Base-by-base conservation (phyloP, 2,329 filamentous ascomycete species). In the Cercospora berteroae region DNA sequence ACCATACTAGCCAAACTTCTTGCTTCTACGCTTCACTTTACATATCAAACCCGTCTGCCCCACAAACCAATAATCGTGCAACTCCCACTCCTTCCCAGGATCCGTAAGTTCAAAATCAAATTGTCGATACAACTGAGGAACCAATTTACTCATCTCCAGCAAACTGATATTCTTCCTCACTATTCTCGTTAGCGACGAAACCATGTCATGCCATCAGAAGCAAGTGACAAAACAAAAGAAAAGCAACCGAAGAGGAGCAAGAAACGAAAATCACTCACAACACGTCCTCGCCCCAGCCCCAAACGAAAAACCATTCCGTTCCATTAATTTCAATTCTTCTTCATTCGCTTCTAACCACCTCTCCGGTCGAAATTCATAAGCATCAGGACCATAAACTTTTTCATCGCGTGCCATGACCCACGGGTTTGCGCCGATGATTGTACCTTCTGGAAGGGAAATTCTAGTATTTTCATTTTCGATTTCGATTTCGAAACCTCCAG, bases 281-380 rank as follows among this genome's bases (percentile, higher is more conserved):
- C 68, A 71, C 13, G 59, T 67, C 50, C 70, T 61, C 20, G 64
- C 64, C 9, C 70, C 70, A 27, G 55, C 63, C n/a, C 70, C 70
- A 62, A 71, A 70, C 69, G 70, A 73, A 55, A 78, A 48, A 67
- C 77, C 78, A 36, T 62, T 66, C 68, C 78, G 76, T 62, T 78
- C 76, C 55, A 78, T 60, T 42, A 75, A 64, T 27, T 81, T 82
- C 48, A 89, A 87, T 13, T 74, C 67, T 29, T 74, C 71, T 31
- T 71, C 68, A 74, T 93, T 20, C 5, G 58, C 42, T n/a, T 69
- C 67, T 48, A 79, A 48, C 78, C 77, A 80, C 4, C 77, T 62
- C 63, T 79, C 78, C 2, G 78, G 78, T 8, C 76, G 61, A 67
- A 79, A 80, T 1, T 60, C 62, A 33, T 79, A 76, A 6, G 72